Conservation (phyloP, 306 rosid species). For the Carpinus fangiana region DNA sequence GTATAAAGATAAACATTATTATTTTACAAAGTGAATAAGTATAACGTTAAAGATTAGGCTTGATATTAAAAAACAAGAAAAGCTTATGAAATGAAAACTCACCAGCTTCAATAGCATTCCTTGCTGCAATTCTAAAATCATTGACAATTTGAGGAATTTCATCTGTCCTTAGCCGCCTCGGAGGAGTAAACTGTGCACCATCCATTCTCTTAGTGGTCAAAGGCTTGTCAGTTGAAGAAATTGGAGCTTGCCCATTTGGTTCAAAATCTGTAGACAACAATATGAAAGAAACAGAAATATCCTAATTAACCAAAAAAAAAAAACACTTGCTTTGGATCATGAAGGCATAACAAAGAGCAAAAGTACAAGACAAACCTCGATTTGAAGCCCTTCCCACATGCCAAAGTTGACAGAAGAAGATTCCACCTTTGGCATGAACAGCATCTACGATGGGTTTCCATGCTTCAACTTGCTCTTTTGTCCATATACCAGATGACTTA, state of each 20-base stretch:
- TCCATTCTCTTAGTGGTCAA: conserved; percentile 34
- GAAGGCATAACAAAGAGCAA: too few species aligned
- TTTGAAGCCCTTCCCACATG: conserved; percentile 55
- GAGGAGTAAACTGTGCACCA: conserved; percentile 43
- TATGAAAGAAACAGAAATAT: too few species aligned
- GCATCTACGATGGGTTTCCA: conserved; percentile 61
- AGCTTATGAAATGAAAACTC: background rate
- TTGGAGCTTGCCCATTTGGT: conserved; percentile 45
- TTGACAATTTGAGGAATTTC: conserved; percentile 53
- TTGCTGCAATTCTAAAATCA: conserved; percentile 52
- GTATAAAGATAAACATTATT: background rate
- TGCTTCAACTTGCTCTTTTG: conserved; percentile 51
- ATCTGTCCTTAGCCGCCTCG: conserved; percentile 44
- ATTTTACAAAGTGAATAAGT: background rate
- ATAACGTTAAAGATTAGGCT: background rate
- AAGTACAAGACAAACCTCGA: conserved; percentile 14
- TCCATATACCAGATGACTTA: conserved; percentile 50
- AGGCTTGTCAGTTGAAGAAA: conserved; percentile 64
- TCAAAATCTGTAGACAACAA: background rate
- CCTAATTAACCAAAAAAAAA: too few species aligned
- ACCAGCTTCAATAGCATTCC: conserved; percentile 69
- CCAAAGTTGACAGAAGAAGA: conserved; percentile 60
- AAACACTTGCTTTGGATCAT: too few species aligned
- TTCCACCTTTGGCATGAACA: conserved; percentile 58
- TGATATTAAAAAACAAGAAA: too few species aligned